A percentile compares a stretch with the other conserved stretches of the same genome.
Conservation (phyloP, 441 rosid species). For the Viola pubescens region DNA sequence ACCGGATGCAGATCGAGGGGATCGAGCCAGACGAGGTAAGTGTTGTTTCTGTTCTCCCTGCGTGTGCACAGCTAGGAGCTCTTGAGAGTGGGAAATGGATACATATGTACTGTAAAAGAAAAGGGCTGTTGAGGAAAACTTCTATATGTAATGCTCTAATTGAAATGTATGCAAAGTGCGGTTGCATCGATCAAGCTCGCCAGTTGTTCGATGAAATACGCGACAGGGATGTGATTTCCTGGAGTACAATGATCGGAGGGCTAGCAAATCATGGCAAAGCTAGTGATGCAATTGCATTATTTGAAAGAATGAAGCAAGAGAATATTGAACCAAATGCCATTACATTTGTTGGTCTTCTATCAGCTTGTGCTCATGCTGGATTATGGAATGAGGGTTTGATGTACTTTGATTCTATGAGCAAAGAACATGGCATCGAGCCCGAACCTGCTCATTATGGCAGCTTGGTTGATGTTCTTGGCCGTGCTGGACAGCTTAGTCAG, state of each 20-base stretch:
- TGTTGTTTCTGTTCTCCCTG: conserved; percentile 46
- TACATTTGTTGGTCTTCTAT: conserved; percentile 46
- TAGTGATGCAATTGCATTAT: conserved; percentile 25
- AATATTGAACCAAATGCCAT: conserved; percentile 13
- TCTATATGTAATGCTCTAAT: conserved; percentile 43
- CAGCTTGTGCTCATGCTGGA: conserved; percentile 63
- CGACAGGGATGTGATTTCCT: conserved; percentile 44
- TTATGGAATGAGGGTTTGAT: conserved; percentile 37
- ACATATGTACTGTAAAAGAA: conserved; percentile 41
- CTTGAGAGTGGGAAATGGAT: conserved; percentile 60
- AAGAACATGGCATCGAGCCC: conserved; percentile 31
- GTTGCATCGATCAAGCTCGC: conserved; percentile 35
- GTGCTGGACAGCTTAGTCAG: conserved; percentile 32
- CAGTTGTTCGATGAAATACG: conserved; percentile 32
- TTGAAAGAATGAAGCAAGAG: conserved; percentile 36
- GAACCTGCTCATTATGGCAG: conserved; percentile 49
- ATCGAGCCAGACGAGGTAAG: conserved; percentile 54
- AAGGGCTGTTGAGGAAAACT: conserved; percentile 26
- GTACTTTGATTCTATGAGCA: conserved; percentile 42
- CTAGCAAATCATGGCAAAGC: conserved; percentile 49
- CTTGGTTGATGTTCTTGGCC: conserved; percentile 46
- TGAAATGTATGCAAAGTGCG: conserved; percentile 55
- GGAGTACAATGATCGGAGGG: conserved; percentile 61
- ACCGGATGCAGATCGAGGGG: conserved; percentile 40
- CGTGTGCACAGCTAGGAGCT: conserved; percentile 55